A percentile compares a stretch with the other conserved stretches of the same genome.
Conservation (phyloP, 192 early-diverging fungal species). For the Chytriomyces sp. region DNA sequence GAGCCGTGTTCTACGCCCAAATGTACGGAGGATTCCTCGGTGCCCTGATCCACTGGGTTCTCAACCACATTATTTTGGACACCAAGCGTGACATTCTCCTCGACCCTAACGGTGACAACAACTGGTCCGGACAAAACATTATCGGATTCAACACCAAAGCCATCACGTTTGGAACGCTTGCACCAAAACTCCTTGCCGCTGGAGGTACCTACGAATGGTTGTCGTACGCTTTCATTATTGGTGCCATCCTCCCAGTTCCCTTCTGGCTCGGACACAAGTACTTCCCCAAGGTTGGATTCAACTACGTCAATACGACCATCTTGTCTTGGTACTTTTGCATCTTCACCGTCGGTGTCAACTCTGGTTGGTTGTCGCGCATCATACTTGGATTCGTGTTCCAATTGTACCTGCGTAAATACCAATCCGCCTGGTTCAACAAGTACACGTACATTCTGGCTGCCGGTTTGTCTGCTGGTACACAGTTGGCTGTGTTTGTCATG, state of each 20-base stretch:
- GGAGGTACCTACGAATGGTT: slow-evolving; percentile 61
- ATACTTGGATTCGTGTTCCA: slow-evolving; percentile 74
- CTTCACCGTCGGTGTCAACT: slow-evolving; percentile 42
- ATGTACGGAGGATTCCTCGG: slow-evolving; percentile 68
- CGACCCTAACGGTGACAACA: slow-evolving; percentile 54
- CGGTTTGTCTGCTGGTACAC: slow-evolving; percentile 55
- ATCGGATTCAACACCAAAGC: slow-evolving; percentile 73
- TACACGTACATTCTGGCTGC: slow-evolving; percentile 65
- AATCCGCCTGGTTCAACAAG: slow-evolving; percentile 65
- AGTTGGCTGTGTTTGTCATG: slow-evolving; percentile 8
- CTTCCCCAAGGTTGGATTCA: slow-evolving; percentile 73
- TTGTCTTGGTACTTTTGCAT: slow-evolving; percentile 59
- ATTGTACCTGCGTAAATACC: slow-evolving; percentile 68
- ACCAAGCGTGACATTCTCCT: slow-evolving; percentile 23
- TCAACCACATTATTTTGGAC: slow-evolving; percentile 6
- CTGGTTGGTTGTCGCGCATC: slow-evolving; percentile 26
- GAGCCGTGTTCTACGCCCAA: slow-evolving; percentile 76
- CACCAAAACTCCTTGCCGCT: slow-evolving; percentile 65
- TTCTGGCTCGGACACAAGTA: slow-evolving; percentile 64
- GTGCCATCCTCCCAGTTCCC: slow-evolving; percentile 62
- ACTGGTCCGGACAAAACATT: slow-evolving; percentile 68
- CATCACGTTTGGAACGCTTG: slow-evolving; percentile 74
- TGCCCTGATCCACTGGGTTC: slow-evolving; percentile 25
- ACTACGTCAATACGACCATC: slow-evolving; percentile 72
- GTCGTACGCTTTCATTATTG: slow-evolving; percentile 56